phyloP scores from a whole-genome alignment of 306 rosid genomes.

The Pyrus bretschneideri region DNA sequence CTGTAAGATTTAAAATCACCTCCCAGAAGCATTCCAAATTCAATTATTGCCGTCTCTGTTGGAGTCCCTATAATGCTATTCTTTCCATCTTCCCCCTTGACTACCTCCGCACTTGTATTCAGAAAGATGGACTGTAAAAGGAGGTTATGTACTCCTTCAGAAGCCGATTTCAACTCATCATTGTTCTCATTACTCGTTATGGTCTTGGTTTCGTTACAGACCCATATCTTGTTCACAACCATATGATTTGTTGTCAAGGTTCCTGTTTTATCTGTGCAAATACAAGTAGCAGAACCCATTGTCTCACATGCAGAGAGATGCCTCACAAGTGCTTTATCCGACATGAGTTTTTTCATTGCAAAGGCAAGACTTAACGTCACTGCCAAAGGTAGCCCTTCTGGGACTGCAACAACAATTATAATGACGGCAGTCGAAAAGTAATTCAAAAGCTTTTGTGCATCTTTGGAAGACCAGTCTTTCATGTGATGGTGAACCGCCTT shows the following conservation, averaged over 20 bases:
- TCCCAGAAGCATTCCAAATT: slow-evolving; percentile 61
- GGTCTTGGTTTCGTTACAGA: slow-evolving; percentile 40
- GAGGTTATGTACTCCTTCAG: slow-evolving; percentile 33
- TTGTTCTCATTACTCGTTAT: slow-evolving; percentile 10
- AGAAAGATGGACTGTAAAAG: slow-evolving; percentile 74
- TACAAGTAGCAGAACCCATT: slow-evolving; percentile 79
- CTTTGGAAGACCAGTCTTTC: slow-evolving; percentile 44
- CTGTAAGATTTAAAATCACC: slow-evolving; percentile 38
- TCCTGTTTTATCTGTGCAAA: slow-evolving; percentile 90
- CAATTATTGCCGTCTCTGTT: slow-evolving; percentile 69
- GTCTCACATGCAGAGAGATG: slow-evolving; percentile 93
- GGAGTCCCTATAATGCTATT: slow-evolving; percentile 62
- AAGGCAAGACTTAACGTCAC: slow-evolving; percentile 92
- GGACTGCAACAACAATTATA: slow-evolving; percentile 89
- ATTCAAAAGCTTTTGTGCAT: slow-evolving; percentile 53
- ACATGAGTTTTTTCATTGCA: slow-evolving; percentile 85
- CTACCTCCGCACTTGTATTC: slow-evolving; percentile 68
- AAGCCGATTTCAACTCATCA: slow-evolving; percentile 26
- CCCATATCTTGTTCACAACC: slow-evolving; percentile 74
- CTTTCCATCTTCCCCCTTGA: slow-evolving; percentile 48
- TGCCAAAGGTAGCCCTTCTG: slow-evolving; percentile 86
- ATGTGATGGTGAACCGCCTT: slow-evolving; percentile 38
- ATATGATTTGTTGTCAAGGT: slow-evolving; percentile 90
- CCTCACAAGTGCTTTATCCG: slow-evolving; percentile 79
- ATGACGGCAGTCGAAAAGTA: slow-evolving; percentile 81